Base-by-base conservation (phyloP, 2,329 filamentous ascomycete genomes). In the Fusarium sp. region DNA sequence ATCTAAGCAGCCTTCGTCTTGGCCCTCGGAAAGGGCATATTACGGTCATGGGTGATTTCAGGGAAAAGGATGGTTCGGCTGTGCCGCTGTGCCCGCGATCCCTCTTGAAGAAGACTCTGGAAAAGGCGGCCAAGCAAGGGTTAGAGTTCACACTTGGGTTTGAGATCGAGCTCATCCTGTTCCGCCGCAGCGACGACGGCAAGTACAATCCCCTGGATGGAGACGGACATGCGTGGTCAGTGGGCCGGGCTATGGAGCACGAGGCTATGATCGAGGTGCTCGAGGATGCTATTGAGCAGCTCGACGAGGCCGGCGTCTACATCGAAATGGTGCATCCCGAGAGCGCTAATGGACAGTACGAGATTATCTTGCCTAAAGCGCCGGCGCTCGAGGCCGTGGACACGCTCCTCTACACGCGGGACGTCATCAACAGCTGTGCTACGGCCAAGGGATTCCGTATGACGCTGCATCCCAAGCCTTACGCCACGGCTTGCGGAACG, bases 151-250 rank as follows among this genome's bases (percentile, higher is more conserved):
- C 91, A 0, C 79, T 94, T 15, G 94, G 94, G 0, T 97, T 96
- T 70, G 94, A 97, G 78, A 89, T 97, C 41, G 94, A 97, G 78
- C 88, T 96, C 10, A 85, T 93, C 1, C 90, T 97, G 68, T 82
- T 95, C 69, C 85, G 85, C 41, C 85, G 85, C 2, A 60, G 57
- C 6, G 65, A 70, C 1, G 68, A 75, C 2, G 78, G 79, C 5
- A 74, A 77, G n/a, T 82, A 80, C 41, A 78, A 80, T 8, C 75
- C 80, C 1, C 83, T 91, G 1, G 77, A 86, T n/a, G 87, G 86
- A 8, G 84, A 86, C 47, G 90, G 89, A 2, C 92, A 95, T 73
- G 89, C 90, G 1, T 95, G 92, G 92, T 90, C 89, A 0, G 87
- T 89, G 16, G 85, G 91, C 44, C 88, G 90, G 2, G 85, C 87